Evolutionary conservation across 805 yeast species (phyloP), one percentile per base, ranked within the genome.

Genomic region (Teunomyces kruisii): DNA sequence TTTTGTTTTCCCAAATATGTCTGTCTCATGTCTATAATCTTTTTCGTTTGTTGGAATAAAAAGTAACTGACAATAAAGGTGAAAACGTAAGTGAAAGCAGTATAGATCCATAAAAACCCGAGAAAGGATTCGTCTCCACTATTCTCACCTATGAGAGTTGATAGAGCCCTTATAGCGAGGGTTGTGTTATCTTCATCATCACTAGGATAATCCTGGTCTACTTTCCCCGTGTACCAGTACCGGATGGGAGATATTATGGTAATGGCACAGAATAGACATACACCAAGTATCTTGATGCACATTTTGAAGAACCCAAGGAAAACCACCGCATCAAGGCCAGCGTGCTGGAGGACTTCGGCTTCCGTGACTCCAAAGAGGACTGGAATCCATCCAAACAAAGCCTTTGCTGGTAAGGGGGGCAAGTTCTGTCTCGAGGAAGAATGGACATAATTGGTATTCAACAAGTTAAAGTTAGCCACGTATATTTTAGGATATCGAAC

Each of bases 251-350:
- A 85, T 15, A 92, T 86, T 2, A 92, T 75, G 4, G 81, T 68
- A 8, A 86, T 68, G 1, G 96, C 90, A 55, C 88, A 80, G 2
- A 87, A 46, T 39, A 88, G 76, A 57, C 90, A 84, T 1, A 79
- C 66, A 2, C 79, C 65, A 17, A 92, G 64, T 7, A 88, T 69
- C 59, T 81, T 80, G 40, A 91, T 87, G 49, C 94, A 79, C 87
- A 90, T 88, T 49, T 87, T 84, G 76, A 94, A 94, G 61, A 92
- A 91, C 3, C 90, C 90, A 27, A 92, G 67, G 58, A 88, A 92
- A 39, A 94, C 98, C 66, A 79, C 90, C 0, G 97, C 97, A 67
- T 92, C 99, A 36, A 92, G 67, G 0, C 99, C 99, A 2, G 97
- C 96, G 57, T 84, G 85, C 49, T 89, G 92, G 41, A 92, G 73